Conservation (phyloP, 352 stramenopile genomes). For the Globisporangium heterothallicum region DNA sequence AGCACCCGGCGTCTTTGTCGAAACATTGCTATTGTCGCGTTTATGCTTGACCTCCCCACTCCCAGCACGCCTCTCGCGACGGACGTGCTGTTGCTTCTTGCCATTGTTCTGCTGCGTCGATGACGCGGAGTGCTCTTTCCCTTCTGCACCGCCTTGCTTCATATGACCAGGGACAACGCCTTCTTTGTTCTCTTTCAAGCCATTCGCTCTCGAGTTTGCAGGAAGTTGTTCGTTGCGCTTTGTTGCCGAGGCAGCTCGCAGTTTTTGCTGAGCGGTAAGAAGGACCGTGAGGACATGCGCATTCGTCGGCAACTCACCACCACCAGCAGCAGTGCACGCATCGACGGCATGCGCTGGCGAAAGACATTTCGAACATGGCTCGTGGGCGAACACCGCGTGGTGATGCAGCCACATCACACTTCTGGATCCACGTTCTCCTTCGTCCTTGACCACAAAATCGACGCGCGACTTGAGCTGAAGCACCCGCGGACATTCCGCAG, state of each 20-base stretch:
- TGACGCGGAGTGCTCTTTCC: neutral
- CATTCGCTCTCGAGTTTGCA: neutral
- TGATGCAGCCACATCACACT: conserved; percentile 41
- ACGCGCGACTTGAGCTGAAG: conserved; percentile 30
- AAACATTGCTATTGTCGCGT: no score
- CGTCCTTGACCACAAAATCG: conserved; percentile 32
- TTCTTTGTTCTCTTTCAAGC: conserved; percentile 2
- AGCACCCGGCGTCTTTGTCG: no score
- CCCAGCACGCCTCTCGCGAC: no score
- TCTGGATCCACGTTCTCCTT: conserved; percentile 13
- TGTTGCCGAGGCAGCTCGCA: neutral
- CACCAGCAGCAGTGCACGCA: neutral
- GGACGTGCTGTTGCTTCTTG: neutral
- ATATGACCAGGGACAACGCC: neutral
- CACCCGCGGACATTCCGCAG: conserved; percentile 23
- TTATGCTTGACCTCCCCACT: no score
- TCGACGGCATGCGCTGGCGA: conserved; percentile 6
- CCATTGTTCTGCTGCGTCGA: no score
- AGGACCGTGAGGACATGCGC: conserved; percentile 2
- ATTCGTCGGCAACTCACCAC: neutral
- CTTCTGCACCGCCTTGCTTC: neutral
- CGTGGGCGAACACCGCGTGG: conserved; percentile 19
- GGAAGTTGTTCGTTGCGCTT: neutral
- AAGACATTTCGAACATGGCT: conserved; percentile 9
- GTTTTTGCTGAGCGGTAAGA: neutral